Evolutionary conservation across 345 rosid species (phyloP), one percentile per base, ranked within the genome.

Genomic region (Sonneratia caseolaris): DNA sequence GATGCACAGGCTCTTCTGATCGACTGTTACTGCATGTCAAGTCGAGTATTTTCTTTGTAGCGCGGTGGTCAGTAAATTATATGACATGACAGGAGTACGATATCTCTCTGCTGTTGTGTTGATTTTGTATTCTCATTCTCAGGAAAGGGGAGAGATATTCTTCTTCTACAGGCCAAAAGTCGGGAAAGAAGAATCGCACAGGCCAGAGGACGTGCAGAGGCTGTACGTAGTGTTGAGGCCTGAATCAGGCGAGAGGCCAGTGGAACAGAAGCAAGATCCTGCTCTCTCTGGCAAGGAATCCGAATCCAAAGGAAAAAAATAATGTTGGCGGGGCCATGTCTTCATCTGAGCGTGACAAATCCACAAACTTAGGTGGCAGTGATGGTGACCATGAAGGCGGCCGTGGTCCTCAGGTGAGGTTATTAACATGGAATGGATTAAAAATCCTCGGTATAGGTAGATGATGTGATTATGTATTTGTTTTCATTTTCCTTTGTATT

Each of bases 131-230:
- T 47, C 9, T 40, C 43, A 4, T 55, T 55, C 22, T 55, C 72
- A 91, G 89, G 94, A 90, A 78, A 79, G 86, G 68, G 96, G 90
- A 69, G 91, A 90, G 49, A 90, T 89, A 80, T 89, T 80, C 80
- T 90, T 93, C 86, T 93, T 93, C 77, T 93, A 86, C 70, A 81
- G 93, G 74, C 93, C 92, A 48, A 91, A 86, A 79, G 86, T 87
- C 9, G 85, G 82, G 77, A 91, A 79, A 82, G 81, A 90, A 74
- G 87, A 83, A 76, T 92, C 84, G 32, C 93, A 81, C 72, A 56
- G 87, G 48, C 70, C 74, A 0, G 81, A 86, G 22, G 97, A 93
- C 76, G 91, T 85, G 71, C 92, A 85, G 70, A 81, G 91, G 15
- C 49, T 93, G 56, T 93, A 82, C 86, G 71, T 89, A 47, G 87